Percentiles rank a stretch among this genome's conserved stretches.
Evolutionary conservation across 2,329 filamentous ascomycete species (phyloP).

Genomic region (Neofusicoccum cordaticola): DNA sequence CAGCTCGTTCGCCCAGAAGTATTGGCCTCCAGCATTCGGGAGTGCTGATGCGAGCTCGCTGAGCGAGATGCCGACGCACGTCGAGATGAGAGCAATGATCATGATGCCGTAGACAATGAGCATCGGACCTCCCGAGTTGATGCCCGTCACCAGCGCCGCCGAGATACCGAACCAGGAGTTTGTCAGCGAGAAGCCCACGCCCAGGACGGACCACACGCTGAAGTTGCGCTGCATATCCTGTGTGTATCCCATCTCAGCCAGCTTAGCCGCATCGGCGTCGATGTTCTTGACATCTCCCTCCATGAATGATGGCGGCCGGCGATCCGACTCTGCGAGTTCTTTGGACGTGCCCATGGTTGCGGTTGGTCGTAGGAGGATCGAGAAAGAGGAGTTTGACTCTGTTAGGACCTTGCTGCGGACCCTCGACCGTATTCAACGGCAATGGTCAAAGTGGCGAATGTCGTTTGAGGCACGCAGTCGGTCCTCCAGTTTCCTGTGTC

Average conservation of each 20-base stretch:
- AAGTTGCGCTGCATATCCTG: constrained; percentile 50
- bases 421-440: background rate
- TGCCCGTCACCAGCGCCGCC: constrained; percentile 48
- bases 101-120: constrained; percentile 52
- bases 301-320: background rate
- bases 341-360: constrained; percentile 11
- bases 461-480: background rate
- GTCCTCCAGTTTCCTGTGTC: too few relatives aligned
- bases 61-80: constrained; percentile 46
- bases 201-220: constrained; percentile 48
- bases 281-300: constrained; percentile 19
- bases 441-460: too few relatives aligned
- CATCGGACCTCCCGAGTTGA: constrained; percentile 50
- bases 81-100: constrained; percentile 45
- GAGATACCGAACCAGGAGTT: constrained; percentile 54
- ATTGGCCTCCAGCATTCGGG: constrained; percentile 53
- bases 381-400: background rate
- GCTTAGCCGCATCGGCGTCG: constrained; percentile 42
- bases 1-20: constrained; percentile 51
- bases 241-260: constrained; percentile 49
- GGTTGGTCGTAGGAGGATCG: background rate
- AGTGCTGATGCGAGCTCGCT: constrained; percentile 49
- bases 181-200: constrained; percentile 51
- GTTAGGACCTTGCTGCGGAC: background rate
- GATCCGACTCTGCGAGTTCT: constrained; percentile 7